These are phyloP conservation scores for Monotropa hypopitys DNA, from an alignment of 179 eudicot species.

Conservation along the genomic window DNA sequence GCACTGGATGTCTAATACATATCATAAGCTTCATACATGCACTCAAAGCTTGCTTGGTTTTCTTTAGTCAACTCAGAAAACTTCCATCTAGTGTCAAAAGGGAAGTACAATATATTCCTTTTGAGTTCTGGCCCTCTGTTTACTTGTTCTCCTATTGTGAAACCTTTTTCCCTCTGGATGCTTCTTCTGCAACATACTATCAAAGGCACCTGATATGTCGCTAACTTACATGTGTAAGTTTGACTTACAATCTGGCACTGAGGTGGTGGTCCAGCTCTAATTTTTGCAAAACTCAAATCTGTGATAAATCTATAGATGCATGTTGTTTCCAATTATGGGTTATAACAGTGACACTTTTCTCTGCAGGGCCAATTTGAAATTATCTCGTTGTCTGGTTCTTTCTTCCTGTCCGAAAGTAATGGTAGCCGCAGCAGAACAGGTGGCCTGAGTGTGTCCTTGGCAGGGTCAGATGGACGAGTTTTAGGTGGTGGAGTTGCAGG, in stretches of 20 bases:
- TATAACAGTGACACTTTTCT: background rate
- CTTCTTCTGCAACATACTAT: background rate
- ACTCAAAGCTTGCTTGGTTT: background rate
- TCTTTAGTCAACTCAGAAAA: background rate
- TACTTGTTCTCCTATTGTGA: background rate
- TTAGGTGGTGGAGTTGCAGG: constrained; percentile 83
- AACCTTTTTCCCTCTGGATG: background rate
- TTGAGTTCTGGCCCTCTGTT: background rate
- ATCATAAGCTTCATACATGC: background rate
- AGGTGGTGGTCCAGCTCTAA: background rate
- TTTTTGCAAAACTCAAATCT: background rate
- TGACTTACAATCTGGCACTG: background rate
- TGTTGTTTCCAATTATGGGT: background rate
- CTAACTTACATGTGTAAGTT: background rate
- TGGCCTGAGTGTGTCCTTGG: constrained; percentile 64
- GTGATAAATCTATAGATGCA: background rate
- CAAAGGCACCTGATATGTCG: background rate
- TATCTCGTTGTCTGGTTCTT: constrained; percentile 72
- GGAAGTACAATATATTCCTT: background rate
- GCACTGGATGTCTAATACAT: background rate
- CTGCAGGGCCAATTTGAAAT: constrained; percentile 80
- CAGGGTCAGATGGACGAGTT: constrained; percentile 73
- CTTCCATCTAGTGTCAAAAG: background rate
- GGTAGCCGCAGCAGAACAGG: constrained; percentile 50
- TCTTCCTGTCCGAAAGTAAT: constrained; percentile 44